These are phyloP conservation scores for Meyerozyma athensensis DNA, from an alignment of 1,139 yeast species.

Conservation along the genomic window DNA sequence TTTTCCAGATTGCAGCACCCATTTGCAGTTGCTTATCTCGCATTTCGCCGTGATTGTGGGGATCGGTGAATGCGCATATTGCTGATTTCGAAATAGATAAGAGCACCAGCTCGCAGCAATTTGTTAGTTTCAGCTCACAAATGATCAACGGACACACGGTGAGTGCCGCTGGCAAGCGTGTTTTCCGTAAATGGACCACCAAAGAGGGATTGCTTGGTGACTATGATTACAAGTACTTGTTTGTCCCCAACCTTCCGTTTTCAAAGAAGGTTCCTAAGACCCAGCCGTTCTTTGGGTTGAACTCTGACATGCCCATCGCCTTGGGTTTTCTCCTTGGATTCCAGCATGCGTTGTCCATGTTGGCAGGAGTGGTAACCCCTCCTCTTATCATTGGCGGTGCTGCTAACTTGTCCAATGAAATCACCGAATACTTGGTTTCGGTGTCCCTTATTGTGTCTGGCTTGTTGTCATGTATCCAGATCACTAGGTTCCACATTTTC, in stretches of 20 bases:
- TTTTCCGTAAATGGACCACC: constrained; percentile 51
- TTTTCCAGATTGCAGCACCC: too few relatives aligned
- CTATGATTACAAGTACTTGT: constrained; percentile 72
- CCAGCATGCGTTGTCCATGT: constrained; percentile 84
- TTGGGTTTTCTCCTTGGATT: constrained; percentile 75
- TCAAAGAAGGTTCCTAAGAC: constrained; percentile 43
- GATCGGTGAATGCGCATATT: not conserved
- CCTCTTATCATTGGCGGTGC: constrained; percentile 63
- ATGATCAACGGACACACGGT: constrained; percentile 11
- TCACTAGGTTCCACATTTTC: constrained; percentile 72
- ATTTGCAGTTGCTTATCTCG: too few relatives aligned
- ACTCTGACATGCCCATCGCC: constrained; percentile 73
- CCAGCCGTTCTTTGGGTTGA: constrained; percentile 77
- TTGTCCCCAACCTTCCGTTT: constrained; percentile 76
- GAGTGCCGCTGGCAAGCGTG: constrained; percentile 18
- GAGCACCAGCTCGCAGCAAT: not conserved
- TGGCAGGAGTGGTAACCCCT: constrained; percentile 89
- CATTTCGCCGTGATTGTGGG: not conserved
- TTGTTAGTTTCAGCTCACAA: not conserved
- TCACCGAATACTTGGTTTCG: constrained; percentile 69
- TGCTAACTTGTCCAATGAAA: constrained; percentile 50
- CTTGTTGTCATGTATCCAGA: constrained; percentile 66
- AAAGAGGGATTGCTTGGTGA: constrained; percentile 77
- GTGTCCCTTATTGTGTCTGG: constrained; percentile 76
- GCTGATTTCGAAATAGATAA: not conserved